Base-by-base conservation (phyloP, 306 rosid genomes). In the Spatholobus suberectus region DNA sequence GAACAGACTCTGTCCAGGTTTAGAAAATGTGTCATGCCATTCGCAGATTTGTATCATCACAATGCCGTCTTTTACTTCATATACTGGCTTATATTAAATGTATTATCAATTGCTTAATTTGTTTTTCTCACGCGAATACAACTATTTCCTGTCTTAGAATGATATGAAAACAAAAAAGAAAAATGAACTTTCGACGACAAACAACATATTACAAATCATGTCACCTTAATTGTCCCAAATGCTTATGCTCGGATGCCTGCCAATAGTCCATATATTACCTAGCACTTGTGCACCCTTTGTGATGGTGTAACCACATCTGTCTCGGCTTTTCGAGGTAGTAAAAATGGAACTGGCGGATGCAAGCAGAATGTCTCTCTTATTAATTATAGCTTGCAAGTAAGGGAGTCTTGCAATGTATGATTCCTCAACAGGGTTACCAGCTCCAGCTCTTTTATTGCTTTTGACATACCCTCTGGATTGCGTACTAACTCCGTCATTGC, bases 271-370 rank as follows among this genome's bases (percentile, higher is more conserved):
- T 8, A 67, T 51, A 67, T 67, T 67, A 1, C 35, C 49, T 3
- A 68, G 3, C n/a, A 68, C 73, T 38, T 40, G 32, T 40, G 73
- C 73, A 68, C 12, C 34, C 54, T 68, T 68, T 40, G 73, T 52
- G 18, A 67, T 67, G 17, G 51, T 67, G 29, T 38, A 67, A 8
- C 73, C 51, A 38, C 44, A 8, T 65, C 26, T 40, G 4, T 40
- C 17, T 40, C 73, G 40, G 52, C 73, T 68, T 68, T 68, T 38
- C 73, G n/a, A 40, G 52, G 73, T 0, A 68, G 32, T 12, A 68
- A 68, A 40, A 38, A 20, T 20, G 73, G 52, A 68, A 68, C 54
- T 23, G 74, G 20, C 0, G 49, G 49, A 14, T 46, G 52, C 52
- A 46, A 14, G 4, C n/a, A 4, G 6, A 49, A 49, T 15, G 57